A percentile compares a stretch with the other conserved stretches of the same genome.
phyloP scores from a whole-genome alignment of 2,329 filamentous ascomycete genomes.

The Arthrocladium fulminans region DNA sequence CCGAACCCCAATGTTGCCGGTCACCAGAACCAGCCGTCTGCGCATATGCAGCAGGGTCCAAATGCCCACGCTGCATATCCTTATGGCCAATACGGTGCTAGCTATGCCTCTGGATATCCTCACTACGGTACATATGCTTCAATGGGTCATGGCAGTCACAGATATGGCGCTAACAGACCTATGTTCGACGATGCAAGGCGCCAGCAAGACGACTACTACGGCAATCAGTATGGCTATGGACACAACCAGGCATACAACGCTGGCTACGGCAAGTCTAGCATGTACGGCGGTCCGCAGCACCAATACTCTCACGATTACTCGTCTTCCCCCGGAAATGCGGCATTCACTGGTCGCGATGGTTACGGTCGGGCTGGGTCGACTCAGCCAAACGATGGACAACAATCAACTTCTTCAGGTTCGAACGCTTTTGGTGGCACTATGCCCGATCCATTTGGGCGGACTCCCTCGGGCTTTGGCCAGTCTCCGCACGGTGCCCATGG shows the following conservation, averaged over 20 bases:
- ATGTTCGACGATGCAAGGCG: conserved; percentile 43
- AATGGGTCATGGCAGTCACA: conserved; percentile 24
- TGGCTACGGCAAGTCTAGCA: conserved; percentile 47
- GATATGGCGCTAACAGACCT: conserved; percentile 41
- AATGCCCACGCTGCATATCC: conserved; percentile 48
- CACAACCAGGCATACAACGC: conserved; percentile 35
- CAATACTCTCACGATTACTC: conserved; percentile 57
- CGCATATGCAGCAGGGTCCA: conserved; percentile 38
- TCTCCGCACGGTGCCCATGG: conserved; percentile 35
- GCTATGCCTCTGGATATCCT: conserved; percentile 30
- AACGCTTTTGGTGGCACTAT: conserved; percentile 44
- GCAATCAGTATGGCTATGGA: conserved; percentile 46
- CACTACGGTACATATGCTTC: conserved; percentile 44
- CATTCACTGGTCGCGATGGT: conserved; percentile 44
- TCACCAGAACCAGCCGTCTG: conserved; percentile 44
- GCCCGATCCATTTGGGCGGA: conserved; percentile 52
- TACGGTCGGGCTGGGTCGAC: conserved; percentile 52
- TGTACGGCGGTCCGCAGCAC: conserved; percentile 57
- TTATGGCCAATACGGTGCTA: conserved; percentile 49
- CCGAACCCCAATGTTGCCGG: conserved; percentile 62
- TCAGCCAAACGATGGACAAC: conserved; percentile 48
- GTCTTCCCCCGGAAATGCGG: conserved; percentile 53
- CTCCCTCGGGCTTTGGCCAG: conserved; percentile 47
- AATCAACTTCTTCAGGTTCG: conserved; percentile 37
- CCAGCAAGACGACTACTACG: conserved; percentile 41